Conservation (phyloP, 129 eudicot genomes). For the Dittrichia graveolens region DNA sequence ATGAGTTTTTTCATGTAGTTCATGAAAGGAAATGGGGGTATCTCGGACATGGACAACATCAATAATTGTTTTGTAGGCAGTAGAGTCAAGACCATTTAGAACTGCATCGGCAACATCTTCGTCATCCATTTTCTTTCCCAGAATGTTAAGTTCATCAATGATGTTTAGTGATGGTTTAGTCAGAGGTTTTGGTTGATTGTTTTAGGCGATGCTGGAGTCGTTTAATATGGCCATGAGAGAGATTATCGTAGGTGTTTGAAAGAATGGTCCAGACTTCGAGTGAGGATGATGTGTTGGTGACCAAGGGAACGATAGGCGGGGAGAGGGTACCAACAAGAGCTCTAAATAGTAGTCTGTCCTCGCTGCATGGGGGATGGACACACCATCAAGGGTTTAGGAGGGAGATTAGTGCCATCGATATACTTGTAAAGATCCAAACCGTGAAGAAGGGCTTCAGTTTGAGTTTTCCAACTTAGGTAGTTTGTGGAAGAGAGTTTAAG, state of each 20-base stretch:
- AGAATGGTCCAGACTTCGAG: not conserved
- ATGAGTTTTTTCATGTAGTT: not conserved
- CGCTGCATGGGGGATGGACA: not conserved
- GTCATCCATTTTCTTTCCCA: no score
- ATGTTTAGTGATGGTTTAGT: not conserved
- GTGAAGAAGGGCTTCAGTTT: not conserved
- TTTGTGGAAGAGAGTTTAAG: no score
- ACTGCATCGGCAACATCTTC: not conserved
- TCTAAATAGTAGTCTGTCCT: no score
- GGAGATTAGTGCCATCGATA: not conserved
- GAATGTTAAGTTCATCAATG: not conserved
- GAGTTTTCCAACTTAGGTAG: not conserved
- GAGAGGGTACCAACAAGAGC: no score
- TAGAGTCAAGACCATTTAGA: not conserved
- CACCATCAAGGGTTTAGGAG: not conserved
- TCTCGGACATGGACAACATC: not conserved
- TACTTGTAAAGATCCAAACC: not conserved
- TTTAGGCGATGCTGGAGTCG: no score
- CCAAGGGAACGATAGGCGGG: no score
- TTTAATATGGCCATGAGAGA: no score
- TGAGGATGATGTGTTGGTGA: not conserved
- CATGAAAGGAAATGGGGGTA: not conserved
- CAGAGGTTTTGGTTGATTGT: no score
- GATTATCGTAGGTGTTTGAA: no score
- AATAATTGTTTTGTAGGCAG: not conserved